A percentile compares a stretch with the other conserved stretches of the same genome.
Evolutionary conservation across 2,329 filamentous ascomycete species (phyloP).

Genomic region (Fusarium miscanthi): DNA sequence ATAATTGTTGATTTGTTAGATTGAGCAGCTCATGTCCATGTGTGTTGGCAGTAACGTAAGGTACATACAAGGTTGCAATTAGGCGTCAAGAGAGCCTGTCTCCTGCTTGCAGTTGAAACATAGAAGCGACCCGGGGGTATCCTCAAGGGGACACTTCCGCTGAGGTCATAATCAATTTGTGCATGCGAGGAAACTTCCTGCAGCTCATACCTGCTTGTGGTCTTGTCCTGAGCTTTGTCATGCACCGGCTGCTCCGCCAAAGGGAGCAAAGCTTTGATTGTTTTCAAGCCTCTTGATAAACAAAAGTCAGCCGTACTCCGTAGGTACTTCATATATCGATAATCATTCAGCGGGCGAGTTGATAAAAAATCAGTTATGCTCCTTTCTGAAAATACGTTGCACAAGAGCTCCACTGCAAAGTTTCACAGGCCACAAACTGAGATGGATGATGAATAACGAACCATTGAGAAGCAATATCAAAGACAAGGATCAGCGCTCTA

Average conservation of each 20-base stretch:
- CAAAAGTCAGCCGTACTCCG: background rate
- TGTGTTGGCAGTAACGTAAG: background rate
- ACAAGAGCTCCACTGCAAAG: constrained; percentile 32
- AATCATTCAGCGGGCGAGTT: background rate
- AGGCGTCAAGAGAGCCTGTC: background rate
- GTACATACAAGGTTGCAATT: constrained; percentile 1
- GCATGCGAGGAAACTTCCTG: constrained; percentile 1
- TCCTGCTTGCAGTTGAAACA: constrained; percentile 21
- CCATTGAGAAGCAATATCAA: constrained; percentile 11
- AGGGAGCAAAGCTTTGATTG: background rate
- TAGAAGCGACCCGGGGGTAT: constrained; percentile 22
- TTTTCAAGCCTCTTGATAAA: background rate
- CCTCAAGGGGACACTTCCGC: constrained; percentile 6
- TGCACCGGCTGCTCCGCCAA: background rate
- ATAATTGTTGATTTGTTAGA: constrained; percentile 8
- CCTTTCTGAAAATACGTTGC: constrained; percentile 1
- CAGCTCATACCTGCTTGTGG: background rate
- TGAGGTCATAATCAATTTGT: constrained; percentile 8
- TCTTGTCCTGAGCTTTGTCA: background rate
- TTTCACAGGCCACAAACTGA: constrained; percentile 36
- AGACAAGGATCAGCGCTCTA: constrained; percentile 25
- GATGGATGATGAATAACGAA: constrained; percentile 24
- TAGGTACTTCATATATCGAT: background rate
- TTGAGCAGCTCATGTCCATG: constrained; percentile 20
- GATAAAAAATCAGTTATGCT: constrained; percentile 3